These are phyloP conservation scores for Aspergillus avenaceus DNA, from an alignment of 495 filamentous ascomycete species.

Conservation along the genomic window DNA sequence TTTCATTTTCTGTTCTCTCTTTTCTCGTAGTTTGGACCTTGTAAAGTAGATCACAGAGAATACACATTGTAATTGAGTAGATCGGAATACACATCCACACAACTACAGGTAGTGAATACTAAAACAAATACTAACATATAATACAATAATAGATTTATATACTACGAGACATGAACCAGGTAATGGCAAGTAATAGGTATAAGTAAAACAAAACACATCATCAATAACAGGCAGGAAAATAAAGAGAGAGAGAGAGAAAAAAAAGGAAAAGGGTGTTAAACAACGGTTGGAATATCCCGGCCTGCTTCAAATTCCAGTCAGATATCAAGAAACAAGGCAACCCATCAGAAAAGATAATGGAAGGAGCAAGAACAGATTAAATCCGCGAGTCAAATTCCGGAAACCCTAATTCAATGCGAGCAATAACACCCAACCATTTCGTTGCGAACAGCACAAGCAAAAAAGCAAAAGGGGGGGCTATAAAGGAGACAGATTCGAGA, in stretches of 20 bases:
- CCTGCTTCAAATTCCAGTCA: background rate
- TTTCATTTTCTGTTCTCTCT: too few species aligned
- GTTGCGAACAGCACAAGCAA: background rate
- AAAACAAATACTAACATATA: background rate
- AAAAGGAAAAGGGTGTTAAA: background rate
- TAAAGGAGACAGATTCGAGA: background rate
- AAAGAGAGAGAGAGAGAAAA: constrained; percentile 1
- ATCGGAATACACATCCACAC: too few species aligned
- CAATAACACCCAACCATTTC: background rate
- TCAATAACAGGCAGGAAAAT: background rate
- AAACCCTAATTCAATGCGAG: constrained; percentile 1
- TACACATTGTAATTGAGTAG: too few species aligned
- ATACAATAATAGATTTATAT: background rate
- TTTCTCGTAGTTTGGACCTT: too few species aligned
- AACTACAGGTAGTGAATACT: too few species aligned
- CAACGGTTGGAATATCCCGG: constrained; percentile 4
- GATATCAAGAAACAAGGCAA: background rate
- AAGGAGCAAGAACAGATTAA: background rate
- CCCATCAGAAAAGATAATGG: background rate
- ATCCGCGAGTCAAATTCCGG: background rate
- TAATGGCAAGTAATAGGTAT: background rate
- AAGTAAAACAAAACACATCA: background rate
- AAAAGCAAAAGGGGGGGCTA: background rate
- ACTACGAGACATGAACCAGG: background rate
- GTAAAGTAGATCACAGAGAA: too few species aligned